Evolutionary conservation across 176 grass and related monocot genomes (phyloP), one percentile per base, ranked within the genome.

Genomic region (Bothriochloa decipiens): DNA sequence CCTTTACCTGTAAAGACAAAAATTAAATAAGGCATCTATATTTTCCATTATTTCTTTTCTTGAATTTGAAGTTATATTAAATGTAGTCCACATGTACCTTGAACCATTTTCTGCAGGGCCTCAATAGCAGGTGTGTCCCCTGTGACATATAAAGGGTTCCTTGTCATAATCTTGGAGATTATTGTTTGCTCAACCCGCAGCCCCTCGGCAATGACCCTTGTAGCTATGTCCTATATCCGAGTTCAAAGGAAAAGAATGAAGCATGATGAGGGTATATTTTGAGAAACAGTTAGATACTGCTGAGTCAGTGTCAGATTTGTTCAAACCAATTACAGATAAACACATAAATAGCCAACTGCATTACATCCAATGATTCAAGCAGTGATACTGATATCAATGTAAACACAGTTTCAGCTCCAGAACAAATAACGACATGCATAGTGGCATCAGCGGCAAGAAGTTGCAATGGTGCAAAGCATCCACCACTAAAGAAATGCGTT

Each of bases 51-150:
- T 66, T 85, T 76, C n/a, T 29, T 27, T 78, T 42, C n/a, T 76
- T 70, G 49, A 16, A 76, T 8, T 11, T 85, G 47, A 69, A 58
- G 20, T 79, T 74, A 16, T 61, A 45, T 62, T 75, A 13, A 22
- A 3, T 72, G 70, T 74, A 68, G 8, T 52, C 37, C 53, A 70
- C 1, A 79, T 65, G 58, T 80, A 97, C 96, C 93, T 93, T 94
- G 91, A 20, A 98, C 87, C 96, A 98, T 98, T 88, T 95, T 98
- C 72, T 98, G 96, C 35, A 98, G 47, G n/a, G 96, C 96, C 28
- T 98, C 96, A 11, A 90, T 94, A 65, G 96, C 96, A 65, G 90
- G 84, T 75, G 89, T 85, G 81, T 98, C 93, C 29, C 89, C n/a
- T 62, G 83, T 91, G 26, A 98, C 91, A 45, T 90, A 98, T 6